Percentiles rank a stretch among this genome's conserved stretches.
phyloP scores from a whole-genome alignment of 257 asterid genomes.

The Gynochthodes officinalis region DNA sequence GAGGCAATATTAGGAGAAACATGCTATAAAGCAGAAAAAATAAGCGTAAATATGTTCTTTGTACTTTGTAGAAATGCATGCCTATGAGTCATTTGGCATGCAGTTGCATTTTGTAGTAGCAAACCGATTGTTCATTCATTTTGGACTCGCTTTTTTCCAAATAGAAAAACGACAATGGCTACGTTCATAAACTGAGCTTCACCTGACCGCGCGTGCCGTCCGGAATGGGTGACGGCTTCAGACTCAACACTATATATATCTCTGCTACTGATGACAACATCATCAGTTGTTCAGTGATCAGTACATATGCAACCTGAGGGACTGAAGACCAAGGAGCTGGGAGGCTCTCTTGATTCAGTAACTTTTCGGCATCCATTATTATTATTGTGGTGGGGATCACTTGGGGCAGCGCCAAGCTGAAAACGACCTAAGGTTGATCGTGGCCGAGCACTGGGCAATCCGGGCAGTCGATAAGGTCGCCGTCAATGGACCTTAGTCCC shows the following conservation, averaged over 20 bases:
- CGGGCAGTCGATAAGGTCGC: constrained; percentile 16
- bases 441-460: constrained; percentile 29
- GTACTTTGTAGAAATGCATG: constrained; percentile 5
- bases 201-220: constrained; percentile 93
- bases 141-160: constrained; percentile 1
- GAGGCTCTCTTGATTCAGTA: constrained; percentile 19
- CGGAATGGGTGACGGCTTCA: constrained; percentile 45
- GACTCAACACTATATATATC: constrained; percentile 8
- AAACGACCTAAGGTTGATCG: constrained; percentile 38
- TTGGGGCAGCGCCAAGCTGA: constrained; percentile 30
- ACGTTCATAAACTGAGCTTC: constrained; percentile 38
- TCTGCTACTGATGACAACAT: constrained; percentile 10
- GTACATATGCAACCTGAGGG: not conserved
- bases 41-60: not conserved
- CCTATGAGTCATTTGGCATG: not conserved
- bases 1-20: constrained; percentile 22
- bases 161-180: constrained; percentile 8
- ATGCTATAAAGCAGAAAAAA: not conserved
- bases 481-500: constrained; percentile 23
- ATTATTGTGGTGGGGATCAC: constrained; percentile 21
- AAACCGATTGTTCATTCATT: not conserved
- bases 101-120: not conserved
- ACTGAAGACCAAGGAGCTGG: not conserved
- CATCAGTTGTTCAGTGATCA: not conserved
- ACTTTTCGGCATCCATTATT: constrained; percentile 35